A percentile compares a stretch with the other conserved stretches of the same genome.
Conservation (phyloP, 2,329 filamentous ascomycete species). For the Aspergillus fijiensis region DNA sequence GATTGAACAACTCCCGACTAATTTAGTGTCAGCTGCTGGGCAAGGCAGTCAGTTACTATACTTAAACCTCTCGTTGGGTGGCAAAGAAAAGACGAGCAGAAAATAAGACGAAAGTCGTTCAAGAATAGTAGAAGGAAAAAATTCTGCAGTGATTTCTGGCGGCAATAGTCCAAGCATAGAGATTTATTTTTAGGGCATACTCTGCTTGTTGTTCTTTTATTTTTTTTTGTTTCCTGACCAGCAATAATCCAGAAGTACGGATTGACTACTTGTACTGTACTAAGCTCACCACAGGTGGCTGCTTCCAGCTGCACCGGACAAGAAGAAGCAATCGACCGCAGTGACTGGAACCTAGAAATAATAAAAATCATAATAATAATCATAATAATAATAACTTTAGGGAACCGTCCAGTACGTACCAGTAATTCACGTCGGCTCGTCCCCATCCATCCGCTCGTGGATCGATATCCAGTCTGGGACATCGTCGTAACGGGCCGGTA, state of each 20-base stretch:
- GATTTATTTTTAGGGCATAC: not conserved
- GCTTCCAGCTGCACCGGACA: not conserved
- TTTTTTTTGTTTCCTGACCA: not conserved
- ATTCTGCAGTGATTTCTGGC: not conserved
- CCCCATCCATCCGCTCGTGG: not conserved
- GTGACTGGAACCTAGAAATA: no score
- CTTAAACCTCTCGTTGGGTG: constrained; percentile 1
- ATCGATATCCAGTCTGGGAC: not conserved
- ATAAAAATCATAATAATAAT: not conserved
- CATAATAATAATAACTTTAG: not conserved
- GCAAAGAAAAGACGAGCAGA: not conserved
- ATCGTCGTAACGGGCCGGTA: constrained; percentile 1
- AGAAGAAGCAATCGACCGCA: not conserved
- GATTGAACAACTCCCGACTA: not conserved
- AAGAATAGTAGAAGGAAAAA: not conserved
- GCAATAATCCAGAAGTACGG: not conserved
- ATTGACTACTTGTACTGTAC: not conserved
- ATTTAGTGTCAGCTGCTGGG: not conserved
- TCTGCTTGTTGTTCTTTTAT: not conserved
- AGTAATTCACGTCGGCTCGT: not conserved
- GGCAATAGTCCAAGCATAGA: not conserved
- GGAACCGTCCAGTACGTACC: not conserved
- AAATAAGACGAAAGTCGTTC: not conserved
- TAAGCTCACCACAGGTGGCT: no score
- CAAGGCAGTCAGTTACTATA: not conserved